Percentiles rank a stretch among this genome's conserved stretches.
These are phyloP conservation scores for Fusarium keratoplasticum DNA, from an alignment of 2,329 filamentous ascomycete genomes.

Conservation along the genomic window DNA sequence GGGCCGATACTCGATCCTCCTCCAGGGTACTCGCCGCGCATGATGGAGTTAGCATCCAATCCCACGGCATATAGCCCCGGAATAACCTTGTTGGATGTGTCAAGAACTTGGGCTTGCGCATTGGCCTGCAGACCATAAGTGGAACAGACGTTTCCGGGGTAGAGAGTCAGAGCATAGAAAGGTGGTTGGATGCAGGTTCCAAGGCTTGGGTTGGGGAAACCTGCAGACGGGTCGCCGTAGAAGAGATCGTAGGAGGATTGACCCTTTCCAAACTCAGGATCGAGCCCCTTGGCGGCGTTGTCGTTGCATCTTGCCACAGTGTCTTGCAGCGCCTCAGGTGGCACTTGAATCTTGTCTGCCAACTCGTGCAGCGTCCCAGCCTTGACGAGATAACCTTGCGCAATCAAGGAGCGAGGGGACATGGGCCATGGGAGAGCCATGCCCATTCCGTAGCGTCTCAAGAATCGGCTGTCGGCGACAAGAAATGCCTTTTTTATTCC, in stretches of 20 bases:
- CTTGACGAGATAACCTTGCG: background rate
- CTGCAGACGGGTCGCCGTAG: background rate
- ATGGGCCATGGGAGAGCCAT: background rate
- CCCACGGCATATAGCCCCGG: background rate
- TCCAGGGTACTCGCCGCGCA: background rate
- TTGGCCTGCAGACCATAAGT: background rate
- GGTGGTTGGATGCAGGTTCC: background rate
- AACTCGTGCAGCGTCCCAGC: background rate
- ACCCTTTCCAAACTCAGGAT: background rate
- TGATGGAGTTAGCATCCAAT: background rate
- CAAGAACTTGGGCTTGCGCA: background rate
- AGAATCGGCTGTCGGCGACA: background rate
- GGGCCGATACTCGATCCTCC: background rate
- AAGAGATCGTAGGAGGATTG: background rate
- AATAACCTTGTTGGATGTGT: background rate
- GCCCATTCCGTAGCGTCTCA: background rate
- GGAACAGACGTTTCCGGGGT: background rate
- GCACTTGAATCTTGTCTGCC: background rate
- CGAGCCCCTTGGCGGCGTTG: rapidly evolving
- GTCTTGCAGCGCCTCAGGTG: background rate
- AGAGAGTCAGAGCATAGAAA: background rate
- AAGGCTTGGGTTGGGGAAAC: background rate
- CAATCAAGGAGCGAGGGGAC: background rate
- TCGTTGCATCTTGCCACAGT: background rate
- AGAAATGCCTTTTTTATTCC: background rate